Percentiles rank a stretch among this genome's conserved stretches.
These are phyloP conservation scores for Omphalotus guepiniiformis DNA, from an alignment of 768 basidiomycete genomes.

Conservation along the genomic window DNA sequence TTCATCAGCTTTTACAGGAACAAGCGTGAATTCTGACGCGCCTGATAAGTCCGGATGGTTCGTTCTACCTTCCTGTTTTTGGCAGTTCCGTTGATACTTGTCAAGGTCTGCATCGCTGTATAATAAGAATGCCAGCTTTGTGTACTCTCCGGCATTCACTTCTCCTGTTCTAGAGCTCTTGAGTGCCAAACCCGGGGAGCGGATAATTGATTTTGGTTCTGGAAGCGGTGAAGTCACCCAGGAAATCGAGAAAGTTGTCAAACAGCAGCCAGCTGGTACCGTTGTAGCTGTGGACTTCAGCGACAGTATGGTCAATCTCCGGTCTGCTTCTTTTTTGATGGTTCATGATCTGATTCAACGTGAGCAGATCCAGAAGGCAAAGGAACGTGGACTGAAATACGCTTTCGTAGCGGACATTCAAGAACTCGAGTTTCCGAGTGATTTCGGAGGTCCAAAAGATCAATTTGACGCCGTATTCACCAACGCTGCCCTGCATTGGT, in stretches of 20 bases:
- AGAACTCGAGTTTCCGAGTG: conserved; percentile 29
- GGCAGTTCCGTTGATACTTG: no score
- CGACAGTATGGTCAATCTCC: conserved; percentile 61
- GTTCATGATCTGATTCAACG: not conserved
- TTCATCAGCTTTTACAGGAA: no score
- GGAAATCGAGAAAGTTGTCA: conserved; percentile 50
- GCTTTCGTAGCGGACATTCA: conserved; percentile 56
- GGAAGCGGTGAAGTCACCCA: conserved; percentile 77
- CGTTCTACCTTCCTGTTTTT: no score
- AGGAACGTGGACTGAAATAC: conserved; percentile 38
- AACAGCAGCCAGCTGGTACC: conserved; percentile 38
- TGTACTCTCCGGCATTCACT: conserved; percentile 44
- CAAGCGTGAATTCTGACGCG: no score
- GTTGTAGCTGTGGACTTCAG: conserved; percentile 71
- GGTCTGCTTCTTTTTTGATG: not conserved
- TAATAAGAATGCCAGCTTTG: conserved; percentile 49
- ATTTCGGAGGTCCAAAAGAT: conserved; percentile 24
- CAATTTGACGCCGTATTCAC: conserved; percentile 76
- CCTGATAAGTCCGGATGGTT: no score
- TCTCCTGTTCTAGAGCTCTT: conserved; percentile 56
- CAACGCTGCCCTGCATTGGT: conserved; percentile 84
- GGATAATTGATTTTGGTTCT: conserved; percentile 75
- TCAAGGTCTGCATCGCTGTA: conserved; percentile 44
- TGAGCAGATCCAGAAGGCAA: conserved; percentile 50
- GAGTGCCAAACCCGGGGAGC: conserved; percentile 59